Evolutionary conservation across 805 yeast genomes (phyloP).

Genomic region (Lipomyces japonicus): DNA sequence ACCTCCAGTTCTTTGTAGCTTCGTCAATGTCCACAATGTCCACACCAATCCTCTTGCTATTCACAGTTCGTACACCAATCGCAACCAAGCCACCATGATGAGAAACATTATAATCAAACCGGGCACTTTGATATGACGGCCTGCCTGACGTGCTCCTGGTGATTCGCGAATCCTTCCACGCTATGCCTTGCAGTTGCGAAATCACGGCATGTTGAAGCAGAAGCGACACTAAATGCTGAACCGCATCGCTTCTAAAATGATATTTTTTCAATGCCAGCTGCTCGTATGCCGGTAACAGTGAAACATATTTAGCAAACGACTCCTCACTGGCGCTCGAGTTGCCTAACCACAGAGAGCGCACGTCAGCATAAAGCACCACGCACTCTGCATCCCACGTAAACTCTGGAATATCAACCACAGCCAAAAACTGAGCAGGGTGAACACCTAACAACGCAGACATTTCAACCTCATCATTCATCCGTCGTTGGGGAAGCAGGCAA

Average conservation of each 20-base stretch:
- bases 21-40: conserved; percentile 16
- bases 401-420: not conserved
- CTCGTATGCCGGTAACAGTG: conserved; percentile 11
- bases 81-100: conserved; percentile 23
- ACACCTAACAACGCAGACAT: no score
- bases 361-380: not conserved
- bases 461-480: no score
- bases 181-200: conserved; percentile 1
- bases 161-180: conserved; percentile 8
- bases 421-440: no score
- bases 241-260: conserved; percentile 18
- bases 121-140: conserved; percentile 2
- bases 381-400: not conserved
- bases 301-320: conserved; percentile 1
- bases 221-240: conserved; percentile 14
- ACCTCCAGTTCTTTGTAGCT: conserved; percentile 4
- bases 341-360: not conserved
- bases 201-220: conserved; percentile 19
- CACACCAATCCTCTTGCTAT: conserved; percentile 11
- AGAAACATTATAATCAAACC: conserved; percentile 24
- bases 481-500: no score
- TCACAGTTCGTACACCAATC: conserved; percentile 12
- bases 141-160: conserved; percentile 11
- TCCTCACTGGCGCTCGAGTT: not conserved
- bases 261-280: conserved; percentile 7